Evolutionary conservation across 257 asterid genomes (phyloP).

Genomic region (Fraxinus excelsior): DNA sequence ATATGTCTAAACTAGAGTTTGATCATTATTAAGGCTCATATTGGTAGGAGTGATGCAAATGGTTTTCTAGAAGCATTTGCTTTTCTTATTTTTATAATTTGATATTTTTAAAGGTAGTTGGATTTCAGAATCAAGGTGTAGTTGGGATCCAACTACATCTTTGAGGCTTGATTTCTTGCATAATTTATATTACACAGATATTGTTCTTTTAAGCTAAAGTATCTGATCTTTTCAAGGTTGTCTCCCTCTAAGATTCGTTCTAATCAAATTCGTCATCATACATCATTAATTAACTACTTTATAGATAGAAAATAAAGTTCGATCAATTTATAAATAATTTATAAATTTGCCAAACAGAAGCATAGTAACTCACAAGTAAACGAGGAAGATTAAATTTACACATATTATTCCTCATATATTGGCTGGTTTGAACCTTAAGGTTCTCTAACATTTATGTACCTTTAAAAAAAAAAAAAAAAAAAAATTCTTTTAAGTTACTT

Average conservation of each 20-base stretch:
- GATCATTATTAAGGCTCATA: background rate
- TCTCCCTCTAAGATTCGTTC: slow-evolving; percentile 33
- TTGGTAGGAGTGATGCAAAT: background rate
- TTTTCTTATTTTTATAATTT: background rate
- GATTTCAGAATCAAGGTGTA: slow-evolving; percentile 46
- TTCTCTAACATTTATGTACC: too few species aligned
- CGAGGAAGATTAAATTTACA: too few species aligned
- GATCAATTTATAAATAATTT: background rate
- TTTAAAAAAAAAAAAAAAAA: background rate
- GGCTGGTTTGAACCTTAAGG: too few species aligned
- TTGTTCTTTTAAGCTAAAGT: slow-evolving; percentile 18
- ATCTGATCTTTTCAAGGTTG: slow-evolving; percentile 39
- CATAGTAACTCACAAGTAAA: too few species aligned
- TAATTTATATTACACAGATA: slow-evolving; percentile 1
- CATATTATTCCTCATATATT: too few species aligned
- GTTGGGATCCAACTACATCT: slow-evolving; percentile 26
- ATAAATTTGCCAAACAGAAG: too few species aligned
- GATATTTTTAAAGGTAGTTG: slow-evolving; percentile 20
- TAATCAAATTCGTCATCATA: slow-evolving; percentile 13
- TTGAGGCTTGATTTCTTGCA: slow-evolving; percentile 23
- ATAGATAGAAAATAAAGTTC: background rate
- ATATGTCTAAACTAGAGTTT: too few species aligned
- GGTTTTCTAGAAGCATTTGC: background rate
- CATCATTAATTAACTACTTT: background rate
- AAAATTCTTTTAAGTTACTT: background rate